A percentile compares a stretch with the other conserved stretches of the same genome.
phyloP scores from a whole-genome alignment of 2,329 filamentous ascomycete genomes.

The Chalara sp. region DNA sequence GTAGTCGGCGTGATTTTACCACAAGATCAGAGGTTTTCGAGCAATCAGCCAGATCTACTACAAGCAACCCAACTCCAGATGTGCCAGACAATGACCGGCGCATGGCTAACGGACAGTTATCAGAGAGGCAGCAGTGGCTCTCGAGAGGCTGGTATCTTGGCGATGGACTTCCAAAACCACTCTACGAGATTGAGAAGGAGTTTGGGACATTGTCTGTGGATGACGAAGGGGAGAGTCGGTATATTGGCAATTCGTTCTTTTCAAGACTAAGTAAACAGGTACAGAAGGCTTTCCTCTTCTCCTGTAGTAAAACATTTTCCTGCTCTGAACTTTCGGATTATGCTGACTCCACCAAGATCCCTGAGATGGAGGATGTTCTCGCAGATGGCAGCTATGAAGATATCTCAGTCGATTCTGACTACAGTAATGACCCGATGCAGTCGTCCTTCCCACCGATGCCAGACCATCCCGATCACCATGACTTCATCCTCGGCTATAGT shows the following conservation, averaged over 20 bases:
- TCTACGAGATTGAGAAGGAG: constrained; percentile 31
- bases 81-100: constrained; percentile 7
- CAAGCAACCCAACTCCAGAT: constrained; percentile 16
- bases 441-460: constrained; percentile 35
- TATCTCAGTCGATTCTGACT: constrained; percentile 10
- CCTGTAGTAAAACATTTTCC: not conserved
- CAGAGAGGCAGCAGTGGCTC: constrained; percentile 22
- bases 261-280: constrained; percentile 55
- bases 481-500: constrained; percentile 66
- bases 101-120: constrained; percentile 13
- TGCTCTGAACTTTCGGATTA: no score
- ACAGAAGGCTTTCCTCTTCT: no score
- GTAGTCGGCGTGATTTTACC: no score
- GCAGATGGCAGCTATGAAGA: constrained; percentile 23
- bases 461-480: constrained; percentile 60
- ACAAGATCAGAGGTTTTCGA: constrained; percentile 3
- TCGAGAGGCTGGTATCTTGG: constrained; percentile 21
- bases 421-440: constrained; percentile 18
- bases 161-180: constrained; percentile 18
- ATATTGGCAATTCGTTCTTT: constrained; percentile 74
- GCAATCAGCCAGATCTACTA: constrained; percentile 17
- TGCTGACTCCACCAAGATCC: no score
- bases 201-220: constrained; percentile 64
- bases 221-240: constrained; percentile 55
- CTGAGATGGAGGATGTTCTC: constrained; percentile 38